Evolutionary conservation across 441 rosid genomes (phyloP).

Genomic region (Francoa sonchifolia): DNA sequence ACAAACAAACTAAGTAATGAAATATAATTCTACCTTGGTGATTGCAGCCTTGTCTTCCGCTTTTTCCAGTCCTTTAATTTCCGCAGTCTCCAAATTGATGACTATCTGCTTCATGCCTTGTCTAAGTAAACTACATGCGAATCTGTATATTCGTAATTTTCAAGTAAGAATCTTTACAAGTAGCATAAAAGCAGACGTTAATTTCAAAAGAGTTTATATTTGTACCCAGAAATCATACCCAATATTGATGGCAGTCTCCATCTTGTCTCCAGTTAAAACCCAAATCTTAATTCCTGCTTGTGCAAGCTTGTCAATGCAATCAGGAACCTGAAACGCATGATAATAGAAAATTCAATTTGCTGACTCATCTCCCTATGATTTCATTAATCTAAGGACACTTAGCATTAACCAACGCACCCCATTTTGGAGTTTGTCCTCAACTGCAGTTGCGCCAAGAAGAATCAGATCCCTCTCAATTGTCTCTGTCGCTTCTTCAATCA

Average conservation of each 20-base stretch:
- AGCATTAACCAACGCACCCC: slow-evolving; percentile 39
- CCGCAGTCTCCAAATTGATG: slow-evolving; percentile 65
- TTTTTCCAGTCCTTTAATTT: slow-evolving; percentile 51
- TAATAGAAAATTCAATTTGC: too few species aligned
- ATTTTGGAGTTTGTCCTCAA: slow-evolving; percentile 87
- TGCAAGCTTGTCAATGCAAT: slow-evolving; percentile 93
- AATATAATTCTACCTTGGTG: slow-evolving; percentile 30
- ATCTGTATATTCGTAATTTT: slow-evolving; percentile 30
- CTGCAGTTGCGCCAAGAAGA: slow-evolving; percentile 92
- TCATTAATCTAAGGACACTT: background rate
- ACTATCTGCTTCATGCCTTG: slow-evolving; percentile 87
- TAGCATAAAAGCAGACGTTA: too few species aligned
- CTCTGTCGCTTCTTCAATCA: slow-evolving; percentile 60
- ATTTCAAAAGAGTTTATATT: too few species aligned
- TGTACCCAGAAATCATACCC: slow-evolving; percentile 43
- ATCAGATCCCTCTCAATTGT: slow-evolving; percentile 61
- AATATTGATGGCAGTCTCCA: slow-evolving; percentile 97
- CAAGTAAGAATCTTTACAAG: too few species aligned
- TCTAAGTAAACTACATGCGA: slow-evolving; percentile 87
- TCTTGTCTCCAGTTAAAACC: slow-evolving; percentile 97
- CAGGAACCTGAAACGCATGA: slow-evolving; percentile 56
- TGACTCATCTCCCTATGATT: background rate
- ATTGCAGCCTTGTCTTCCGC: slow-evolving; percentile 49
- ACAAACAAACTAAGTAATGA: background rate
- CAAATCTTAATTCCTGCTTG: slow-evolving; percentile 94